Evolutionary conservation across 768 basidiomycete genomes (phyloP).

Genomic region (Serendipita indica): DNA sequence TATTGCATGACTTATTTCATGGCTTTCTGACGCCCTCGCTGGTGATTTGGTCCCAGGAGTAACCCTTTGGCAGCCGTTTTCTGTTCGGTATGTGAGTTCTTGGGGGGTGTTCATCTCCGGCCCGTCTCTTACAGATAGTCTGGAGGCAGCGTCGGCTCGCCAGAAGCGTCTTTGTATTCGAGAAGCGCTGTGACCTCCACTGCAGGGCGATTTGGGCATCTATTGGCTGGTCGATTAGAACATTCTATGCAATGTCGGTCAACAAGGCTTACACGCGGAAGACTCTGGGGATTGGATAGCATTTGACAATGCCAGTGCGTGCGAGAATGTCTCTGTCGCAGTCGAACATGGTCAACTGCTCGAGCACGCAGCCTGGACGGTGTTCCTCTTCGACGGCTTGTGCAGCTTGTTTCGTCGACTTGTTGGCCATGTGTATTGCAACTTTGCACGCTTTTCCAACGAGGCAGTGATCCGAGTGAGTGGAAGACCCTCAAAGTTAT

Average conservation of each 20-base stretch:
- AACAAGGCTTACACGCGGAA: constrained; percentile 49
- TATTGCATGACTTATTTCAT: constrained; percentile 7
- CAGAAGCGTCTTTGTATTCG: neutral
- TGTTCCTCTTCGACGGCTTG: constrained; percentile 14
- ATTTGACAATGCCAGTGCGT: constrained; percentile 28
- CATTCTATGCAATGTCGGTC: neutral
- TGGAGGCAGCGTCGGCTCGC: neutral
- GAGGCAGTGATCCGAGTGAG: constrained; percentile 1
- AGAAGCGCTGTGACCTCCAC: constrained; percentile 47
- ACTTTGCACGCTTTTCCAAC: neutral
- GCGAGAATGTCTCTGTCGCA: constrained; percentile 32
- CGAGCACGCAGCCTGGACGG: constrained; percentile 36
- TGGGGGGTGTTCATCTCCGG: too few relatives aligned
- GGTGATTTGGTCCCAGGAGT: neutral
- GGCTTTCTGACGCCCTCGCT: neutral
- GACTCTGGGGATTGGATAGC: constrained; percentile 60
- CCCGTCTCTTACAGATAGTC: neutral
- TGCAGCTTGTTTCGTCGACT: constrained; percentile 10
- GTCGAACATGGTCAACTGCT: constrained; percentile 58
- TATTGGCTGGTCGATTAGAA: constrained; percentile 20
- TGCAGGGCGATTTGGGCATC: constrained; percentile 50
- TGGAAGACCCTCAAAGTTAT: neutral
- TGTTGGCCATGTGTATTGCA: constrained; percentile 12
- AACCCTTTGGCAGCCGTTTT: neutral
- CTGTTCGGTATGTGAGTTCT: too few relatives aligned